A percentile compares a stretch with the other conserved stretches of the same genome.
Evolutionary conservation across 2,329 filamentous ascomycete species (phyloP).

Genomic region (Apiospora aurea): DNA sequence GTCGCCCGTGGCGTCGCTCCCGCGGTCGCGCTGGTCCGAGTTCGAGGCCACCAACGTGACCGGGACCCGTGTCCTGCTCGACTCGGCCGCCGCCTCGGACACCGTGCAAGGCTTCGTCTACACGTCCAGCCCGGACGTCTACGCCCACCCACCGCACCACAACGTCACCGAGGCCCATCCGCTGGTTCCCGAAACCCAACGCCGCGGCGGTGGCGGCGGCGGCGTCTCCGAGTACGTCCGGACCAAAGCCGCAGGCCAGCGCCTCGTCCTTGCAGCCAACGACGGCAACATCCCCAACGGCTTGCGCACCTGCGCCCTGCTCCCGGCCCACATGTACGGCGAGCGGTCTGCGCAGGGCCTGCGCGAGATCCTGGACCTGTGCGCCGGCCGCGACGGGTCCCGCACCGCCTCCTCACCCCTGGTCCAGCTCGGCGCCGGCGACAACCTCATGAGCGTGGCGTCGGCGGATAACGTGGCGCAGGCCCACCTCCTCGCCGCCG

Average conservation of each 20-base stretch:
- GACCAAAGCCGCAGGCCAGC: conserved; percentile 44
- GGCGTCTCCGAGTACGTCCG: conserved; percentile 33
- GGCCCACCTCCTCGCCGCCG: conserved; percentile 40
- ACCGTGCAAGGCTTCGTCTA: conserved; percentile 41
- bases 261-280: conserved; percentile 41
- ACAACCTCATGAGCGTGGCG: conserved; percentile 39
- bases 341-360: conserved; percentile 41
- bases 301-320: conserved; percentile 38
- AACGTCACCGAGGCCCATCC: conserved; percentile 36
- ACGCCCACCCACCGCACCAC: conserved; percentile 37
- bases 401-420: conserved; percentile 36
- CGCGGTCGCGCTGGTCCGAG: conserved; percentile 29
- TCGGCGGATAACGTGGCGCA: conserved; percentile 38
- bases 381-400: conserved; percentile 32
- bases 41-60: conserved; percentile 41
- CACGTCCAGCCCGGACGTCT: conserved; percentile 41
- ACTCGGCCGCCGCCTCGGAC: conserved; percentile 31
- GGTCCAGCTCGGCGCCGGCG: conserved; percentile 37
- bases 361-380: conserved; percentile 34
- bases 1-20: conserved; percentile 39
- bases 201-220: neutral
- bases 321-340: conserved; percentile 44
- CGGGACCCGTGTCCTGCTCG: conserved; percentile 41
- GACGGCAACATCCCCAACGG: neutral
- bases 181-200: conserved; percentile 21